A percentile compares a stretch with the other conserved stretches of the same genome.
These are phyloP conservation scores for Metschnikowia anglica DNA, from an alignment of 805 yeast genomes.

Conservation along the genomic window DNA sequence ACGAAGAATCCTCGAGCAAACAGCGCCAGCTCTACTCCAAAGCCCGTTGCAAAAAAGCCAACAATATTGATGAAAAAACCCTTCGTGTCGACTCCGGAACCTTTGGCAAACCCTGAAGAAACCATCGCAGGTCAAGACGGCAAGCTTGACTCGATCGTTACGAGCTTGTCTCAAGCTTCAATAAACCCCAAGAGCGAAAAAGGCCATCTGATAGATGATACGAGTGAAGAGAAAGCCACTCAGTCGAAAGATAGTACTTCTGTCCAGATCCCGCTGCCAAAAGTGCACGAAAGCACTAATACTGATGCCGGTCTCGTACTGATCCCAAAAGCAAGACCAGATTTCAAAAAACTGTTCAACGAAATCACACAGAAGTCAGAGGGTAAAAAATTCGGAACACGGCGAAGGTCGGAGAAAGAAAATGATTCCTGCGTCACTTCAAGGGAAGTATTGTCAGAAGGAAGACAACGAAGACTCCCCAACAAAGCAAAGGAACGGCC, in stretches of 20 bases:
- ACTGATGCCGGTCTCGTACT: neutral
- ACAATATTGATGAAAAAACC: slow-evolving; percentile 36
- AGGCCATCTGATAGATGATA: no score
- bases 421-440: neutral
- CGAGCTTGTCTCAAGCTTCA: neutral
- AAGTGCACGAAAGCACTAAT: neutral
- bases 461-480: slow-evolving; percentile 1
- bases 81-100: slow-evolving; percentile 2
- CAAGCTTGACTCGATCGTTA: neutral
- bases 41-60: slow-evolving; percentile 31
- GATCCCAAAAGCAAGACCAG: neutral
- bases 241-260: neutral
- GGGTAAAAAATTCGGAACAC: neutral
- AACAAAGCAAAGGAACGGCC: neutral
- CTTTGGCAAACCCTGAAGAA: neutral
- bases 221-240: neutral
- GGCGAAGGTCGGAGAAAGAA: neutral
- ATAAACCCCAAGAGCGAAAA: neutral
- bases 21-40: slow-evolving; percentile 27
- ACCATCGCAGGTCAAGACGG: neutral
- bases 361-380: slow-evolving; percentile 2
- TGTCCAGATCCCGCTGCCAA: neutral
- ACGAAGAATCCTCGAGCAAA: slow-evolving; percentile 18
- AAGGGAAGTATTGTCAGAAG: neutral
- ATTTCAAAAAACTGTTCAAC: neutral